These are phyloP conservation scores for Tricholoma sp. DNA, from an alignment of 768 basidiomycete species.

Conservation along the genomic window DNA sequence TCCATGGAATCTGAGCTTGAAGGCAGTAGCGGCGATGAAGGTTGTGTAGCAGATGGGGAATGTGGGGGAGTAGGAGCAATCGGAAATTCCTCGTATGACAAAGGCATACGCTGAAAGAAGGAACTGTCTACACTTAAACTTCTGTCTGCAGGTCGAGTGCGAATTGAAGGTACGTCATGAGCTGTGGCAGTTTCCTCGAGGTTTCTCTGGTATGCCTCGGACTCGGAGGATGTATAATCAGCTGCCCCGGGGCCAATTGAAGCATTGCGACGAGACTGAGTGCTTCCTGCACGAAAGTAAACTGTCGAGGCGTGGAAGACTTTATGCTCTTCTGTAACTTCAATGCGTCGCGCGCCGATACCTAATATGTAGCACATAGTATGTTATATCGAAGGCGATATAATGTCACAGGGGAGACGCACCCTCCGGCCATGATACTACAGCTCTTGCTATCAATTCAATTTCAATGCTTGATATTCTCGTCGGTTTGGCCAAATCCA, in stretches of 20 bases:
- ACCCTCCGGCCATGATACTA: slow-evolving; percentile 88
- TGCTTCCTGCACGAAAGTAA: slow-evolving; percentile 62
- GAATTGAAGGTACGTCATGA: slow-evolving; percentile 4
- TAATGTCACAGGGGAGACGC: slow-evolving; percentile 7
- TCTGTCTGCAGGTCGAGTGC: slow-evolving; percentile 7
- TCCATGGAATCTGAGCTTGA: neutral
- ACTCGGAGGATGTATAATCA: slow-evolving; percentile 13
- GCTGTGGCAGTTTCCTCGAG: slow-evolving; percentile 1
- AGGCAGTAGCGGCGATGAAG: slow-evolving; percentile 4
- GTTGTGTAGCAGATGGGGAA: slow-evolving; percentile 14
- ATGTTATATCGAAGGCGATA: neutral
- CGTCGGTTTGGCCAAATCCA: slow-evolving; percentile 64
- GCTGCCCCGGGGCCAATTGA: slow-evolving; percentile 46
- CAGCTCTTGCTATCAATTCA: slow-evolving; percentile 65
- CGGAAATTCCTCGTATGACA: slow-evolving; percentile 28
- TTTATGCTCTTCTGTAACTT: slow-evolving; percentile 73
- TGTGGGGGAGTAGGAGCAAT: slow-evolving; percentile 27
- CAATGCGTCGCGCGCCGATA: slow-evolving; percentile 68
- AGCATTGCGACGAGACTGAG: slow-evolving; percentile 28
- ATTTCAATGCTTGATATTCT: slow-evolving; percentile 84
- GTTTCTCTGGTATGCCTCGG: neutral
- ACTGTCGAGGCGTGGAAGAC: slow-evolving; percentile 67
- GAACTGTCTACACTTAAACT: slow-evolving; percentile 32
- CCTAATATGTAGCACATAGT: slow-evolving; percentile 33
- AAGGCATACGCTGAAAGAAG: slow-evolving; percentile 26